Base-by-base conservation (phyloP, 495 filamentous ascomycete species). In the Podospora didyma region DNA sequence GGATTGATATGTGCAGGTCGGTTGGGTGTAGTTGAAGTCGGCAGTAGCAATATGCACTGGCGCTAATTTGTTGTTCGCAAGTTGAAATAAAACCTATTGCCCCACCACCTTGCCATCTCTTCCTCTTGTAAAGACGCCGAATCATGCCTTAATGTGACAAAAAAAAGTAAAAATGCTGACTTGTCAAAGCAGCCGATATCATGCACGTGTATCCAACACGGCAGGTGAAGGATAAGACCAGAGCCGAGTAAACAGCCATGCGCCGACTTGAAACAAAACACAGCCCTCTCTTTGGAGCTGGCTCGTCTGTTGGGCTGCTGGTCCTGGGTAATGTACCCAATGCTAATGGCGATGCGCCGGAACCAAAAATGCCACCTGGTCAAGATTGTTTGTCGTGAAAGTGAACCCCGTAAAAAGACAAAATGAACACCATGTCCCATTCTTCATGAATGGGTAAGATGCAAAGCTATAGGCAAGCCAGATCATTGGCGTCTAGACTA, bases 141-240 rank as follows among this genome's bases (percentile, higher is more conserved):
- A 16, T 57, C 54, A 57, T 57, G 54, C 54, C 48, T 48, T 42
- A 7, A 41, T 31, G 6, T 45, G 19, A 57, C 17, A 3, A 24
- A 51, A 46, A 34, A 44, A 46, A 55, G 46, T 26, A 28, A 26
- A 53, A 53, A 44, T 7, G 37, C 23, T 17, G 26, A 14, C 37
- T 35, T 22, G 7, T 23, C 16, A 19, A 22, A 17, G 22, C 23
- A 44, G 21, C 14, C 17, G 12, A n/a, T 19, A 21, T 11, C 3
- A 19, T 42, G 35, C 23, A 35, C 37, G 54, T 51, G 54, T 57
- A 47, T 56, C 53, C 37, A 56, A 56, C 54, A 56, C 54, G 22
- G 24, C 45, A 44, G 23, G 31, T 17, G 31, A 7, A 19, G 9
- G 3, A 42, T 7, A 14, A 1, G 39, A 9, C 26, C 9, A 31